Evolutionary conservation across 768 basidiomycete species (phyloP), one percentile per base, ranked within the genome.

Genomic region (Tylopilus rubrobrunneus): DNA sequence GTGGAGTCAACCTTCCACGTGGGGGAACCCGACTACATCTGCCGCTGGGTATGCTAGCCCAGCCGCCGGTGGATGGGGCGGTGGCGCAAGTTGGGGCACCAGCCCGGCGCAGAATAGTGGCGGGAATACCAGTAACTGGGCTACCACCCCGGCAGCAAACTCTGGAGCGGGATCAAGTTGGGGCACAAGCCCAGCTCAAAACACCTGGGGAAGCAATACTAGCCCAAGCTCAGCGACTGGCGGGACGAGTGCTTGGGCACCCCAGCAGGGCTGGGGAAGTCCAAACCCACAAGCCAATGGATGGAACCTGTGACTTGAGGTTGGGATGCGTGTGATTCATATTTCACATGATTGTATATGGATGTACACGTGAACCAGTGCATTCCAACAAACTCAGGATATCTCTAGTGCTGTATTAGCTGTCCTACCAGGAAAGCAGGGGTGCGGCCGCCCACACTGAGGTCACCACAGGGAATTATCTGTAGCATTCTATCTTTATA

Each of bases 201-300:
- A 68, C 49, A 52, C 67, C 9, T 78, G 77, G 76, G 74, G 74
- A 39, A 71, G 71, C 25, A 62, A 19, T 45, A 65, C 71, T 2
- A 72, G 71, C 45, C 71, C 71, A n/a, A 68, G 43, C 53, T 34
- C 64, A 4, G 62, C 51, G 37, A 41, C 52, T 19, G 60, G 64
- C 42, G 47, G 55, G 3, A 48, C 62, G 39, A 45, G 53, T 8
- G 44, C 59, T 15, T 70, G 70, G 69, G 67, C 65, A n/a, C 56
- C 57, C 37, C 74, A 54, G 46, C 65, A 55, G 62, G 83, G 83
- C 11, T 83, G 76, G 81, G 73, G 69, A 49, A 83, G 76, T 62
- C 76, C 78, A 34, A 72, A 58, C 36, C 79, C 67, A 51, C 78
- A 77, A 49, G 62, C 79, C 17, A 79, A 78, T 59, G 83, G 83